phyloP scores from a whole-genome alignment of 805 yeast species.

The Starmerella stellata region DNA sequence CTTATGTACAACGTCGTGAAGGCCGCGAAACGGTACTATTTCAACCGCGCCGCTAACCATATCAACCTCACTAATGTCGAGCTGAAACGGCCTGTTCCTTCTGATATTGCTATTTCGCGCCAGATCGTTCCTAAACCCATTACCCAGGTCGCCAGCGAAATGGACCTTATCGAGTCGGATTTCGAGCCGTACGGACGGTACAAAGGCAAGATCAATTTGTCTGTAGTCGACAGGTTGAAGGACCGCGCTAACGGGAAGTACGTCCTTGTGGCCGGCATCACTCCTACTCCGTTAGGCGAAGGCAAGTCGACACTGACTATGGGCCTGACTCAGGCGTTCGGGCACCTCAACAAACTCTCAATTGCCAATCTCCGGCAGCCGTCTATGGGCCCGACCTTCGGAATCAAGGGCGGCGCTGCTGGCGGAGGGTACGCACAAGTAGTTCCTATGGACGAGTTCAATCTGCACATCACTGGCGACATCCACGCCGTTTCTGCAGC shows the following conservation, averaged over 20 bases:
- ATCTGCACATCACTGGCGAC: slow-evolving; percentile 94
- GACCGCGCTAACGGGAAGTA: slow-evolving; percentile 60
- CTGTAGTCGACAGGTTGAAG: slow-evolving; percentile 48
- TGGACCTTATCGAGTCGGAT: slow-evolving; percentile 62
- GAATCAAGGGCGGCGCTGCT: slow-evolving; percentile 98
- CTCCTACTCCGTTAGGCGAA: slow-evolving; percentile 96
- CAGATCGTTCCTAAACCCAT: slow-evolving; percentile 75
- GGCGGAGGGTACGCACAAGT: slow-evolving; percentile 98
- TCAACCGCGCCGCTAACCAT: slow-evolving; percentile 30
- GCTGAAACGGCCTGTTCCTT: slow-evolving; percentile 55
- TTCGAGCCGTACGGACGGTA: slow-evolving; percentile 76
- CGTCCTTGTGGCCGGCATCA: slow-evolving; percentile 85
- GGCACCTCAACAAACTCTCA: slow-evolving; percentile 63
- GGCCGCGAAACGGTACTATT: slow-evolving; percentile 50
- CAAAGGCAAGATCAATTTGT: slow-evolving; percentile 74
- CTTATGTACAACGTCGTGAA: slow-evolving; percentile 64
- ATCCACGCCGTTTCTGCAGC: slow-evolving; percentile 93
- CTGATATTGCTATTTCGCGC: slow-evolving; percentile 79
- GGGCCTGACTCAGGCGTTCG: slow-evolving; percentile 87
- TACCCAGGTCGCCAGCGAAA: slow-evolving; percentile 53
- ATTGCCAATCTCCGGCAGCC: slow-evolving; percentile 96
- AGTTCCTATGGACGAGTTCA: slow-evolving; percentile 97
- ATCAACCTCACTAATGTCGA: slow-evolving; percentile 40
- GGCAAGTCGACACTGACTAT: slow-evolving; percentile 94
- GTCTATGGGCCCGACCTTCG: slow-evolving; percentile 96